Evolutionary conservation across 441 rosid genomes (phyloP), one percentile per base, ranked within the genome.

Genomic region (Viola pubescens): DNA sequence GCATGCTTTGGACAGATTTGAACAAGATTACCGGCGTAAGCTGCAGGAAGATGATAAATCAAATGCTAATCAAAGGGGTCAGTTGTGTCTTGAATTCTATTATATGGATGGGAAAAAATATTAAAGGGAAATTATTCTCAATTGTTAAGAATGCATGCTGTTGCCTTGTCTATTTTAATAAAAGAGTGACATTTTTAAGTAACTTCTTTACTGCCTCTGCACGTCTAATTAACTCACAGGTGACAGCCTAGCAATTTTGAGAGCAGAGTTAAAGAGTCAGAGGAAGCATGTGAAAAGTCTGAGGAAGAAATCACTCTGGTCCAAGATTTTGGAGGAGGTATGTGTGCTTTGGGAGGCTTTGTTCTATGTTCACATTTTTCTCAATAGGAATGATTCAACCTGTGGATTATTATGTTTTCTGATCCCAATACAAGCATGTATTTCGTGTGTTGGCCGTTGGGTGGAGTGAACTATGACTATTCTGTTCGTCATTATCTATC

Each of bases 291-390:
- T 91, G 64, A 82, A 79, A 75, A 85, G 69, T 64, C 79, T 94
- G 75, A 82, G 88, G 80, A 94, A 91, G 79, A 94, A 91, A 80
- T 94, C 99, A 37, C 91, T 94, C 45, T 94, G 99, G 99, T 88
- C 98, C 70, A 82, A 71, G 79, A 91, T 86, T 73, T 85, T 94
- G 84, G 99, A 94, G 70, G 98, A 88, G 97, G 99, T 94, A 81
- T 11, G 56, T 51, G 26, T 55, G 57, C 43, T 61, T 60, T 11
- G 13, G 16, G 26, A 14, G 12, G 12, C 37, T 42, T 13, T 40
- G 37, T 39, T 37, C 34, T 55, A 26, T 26, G 3, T 26, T 26
- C 34, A 26, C 34, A 26, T 26, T 26, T 26, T 26, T 26, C 34
- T 26, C 34, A 26, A 26, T 26, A 26, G 34, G 34, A 26, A 13